phyloP scores from a whole-genome alignment of 306 rosid species.

The Gynostemma pentaphyllum region DNA sequence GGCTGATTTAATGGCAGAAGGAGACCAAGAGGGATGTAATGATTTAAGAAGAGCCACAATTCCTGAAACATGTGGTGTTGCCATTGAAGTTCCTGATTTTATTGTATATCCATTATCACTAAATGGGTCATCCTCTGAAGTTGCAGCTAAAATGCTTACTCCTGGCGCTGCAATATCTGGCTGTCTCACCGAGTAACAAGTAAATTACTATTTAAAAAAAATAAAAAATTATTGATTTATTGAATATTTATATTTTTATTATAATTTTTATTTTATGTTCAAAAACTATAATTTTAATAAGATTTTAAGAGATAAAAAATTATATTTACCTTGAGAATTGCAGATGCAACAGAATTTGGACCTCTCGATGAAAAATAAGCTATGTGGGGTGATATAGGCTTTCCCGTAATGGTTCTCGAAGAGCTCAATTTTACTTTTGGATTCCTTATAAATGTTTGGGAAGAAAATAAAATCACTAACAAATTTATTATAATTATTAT shows the following conservation, averaged over 20 bases:
- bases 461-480: too few relatives aligned
- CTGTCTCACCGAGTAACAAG: conserved; percentile 11
- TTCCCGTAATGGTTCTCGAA: conserved; percentile 21
- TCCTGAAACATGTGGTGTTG: conserved; percentile 41
- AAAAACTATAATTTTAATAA: too few relatives aligned
- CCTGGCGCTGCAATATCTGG: conserved; percentile 55
- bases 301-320: too few relatives aligned
- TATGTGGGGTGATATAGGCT: conserved; percentile 26
- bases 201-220: too few relatives aligned
- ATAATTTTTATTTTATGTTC: too few relatives aligned
- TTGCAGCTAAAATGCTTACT: conserved; percentile 24
- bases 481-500: too few relatives aligned
- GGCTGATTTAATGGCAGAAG: conserved; percentile 44
- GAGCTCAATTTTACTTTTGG: conserved; percentile 16
- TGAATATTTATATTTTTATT: too few relatives aligned
- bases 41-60: conserved; percentile 39
- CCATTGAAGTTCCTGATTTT: conserved; percentile 43
- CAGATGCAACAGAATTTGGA: conserved; percentile 37
- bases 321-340: conserved; percentile 20
- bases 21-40: conserved; percentile 39
- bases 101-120: conserved; percentile 13
- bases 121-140: conserved; percentile 6
- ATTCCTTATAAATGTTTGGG: background rate
- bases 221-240: too few relatives aligned
- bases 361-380: conserved; percentile 43